These are phyloP conservation scores for Megacollybia platyphylla DNA, from an alignment of 1,284 basidiomycete genomes.

Conservation along the genomic window DNA sequence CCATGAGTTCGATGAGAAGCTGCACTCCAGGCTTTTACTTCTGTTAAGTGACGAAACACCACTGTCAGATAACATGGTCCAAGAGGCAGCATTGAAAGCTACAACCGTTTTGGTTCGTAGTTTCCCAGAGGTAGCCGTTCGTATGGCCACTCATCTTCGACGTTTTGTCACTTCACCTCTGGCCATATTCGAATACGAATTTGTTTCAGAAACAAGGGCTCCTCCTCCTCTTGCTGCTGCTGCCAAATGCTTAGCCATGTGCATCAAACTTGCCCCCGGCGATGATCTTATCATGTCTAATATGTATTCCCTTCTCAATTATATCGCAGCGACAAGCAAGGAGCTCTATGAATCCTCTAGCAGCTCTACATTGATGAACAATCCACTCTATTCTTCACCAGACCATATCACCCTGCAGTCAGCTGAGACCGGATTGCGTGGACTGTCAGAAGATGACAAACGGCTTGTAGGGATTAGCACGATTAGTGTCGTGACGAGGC, in stretches of 20 bases:
- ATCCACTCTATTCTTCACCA: constrained; percentile 27
- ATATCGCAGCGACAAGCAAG: constrained; percentile 72
- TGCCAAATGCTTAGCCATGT: constrained; percentile 81
- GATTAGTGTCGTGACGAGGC: constrained; percentile 76
- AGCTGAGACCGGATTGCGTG: constrained; percentile 46
- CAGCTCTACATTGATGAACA: constrained; percentile 24
- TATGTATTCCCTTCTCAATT: constrained; percentile 92
- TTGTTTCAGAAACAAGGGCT: constrained; percentile 58
- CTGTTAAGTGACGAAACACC: constrained; percentile 77
- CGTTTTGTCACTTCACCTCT: constrained; percentile 84
- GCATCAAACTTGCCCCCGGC: constrained; percentile 77
- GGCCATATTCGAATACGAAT: constrained; percentile 80
- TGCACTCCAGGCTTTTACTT: constrained; percentile 62
- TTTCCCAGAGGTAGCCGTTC: constrained; percentile 68
- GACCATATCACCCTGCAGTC: constrained; percentile 39
- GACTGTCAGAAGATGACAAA: constrained; percentile 76
- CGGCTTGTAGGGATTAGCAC: constrained; percentile 80
- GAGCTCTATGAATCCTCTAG: constrained; percentile 47
- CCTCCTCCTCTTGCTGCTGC: constrained; percentile 74
- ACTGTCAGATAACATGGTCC: constrained; percentile 69
- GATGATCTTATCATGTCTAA: constrained; percentile 91
- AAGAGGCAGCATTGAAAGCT: constrained; percentile 78
- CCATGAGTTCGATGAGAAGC: constrained; percentile 53
- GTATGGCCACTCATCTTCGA: constrained; percentile 73
- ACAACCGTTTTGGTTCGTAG: constrained; percentile 74